Percentiles rank a stretch among this genome's conserved stretches.
Evolutionary conservation across 2,329 filamentous ascomycete species (phyloP).

Genomic region (Talaromyces sp.): DNA sequence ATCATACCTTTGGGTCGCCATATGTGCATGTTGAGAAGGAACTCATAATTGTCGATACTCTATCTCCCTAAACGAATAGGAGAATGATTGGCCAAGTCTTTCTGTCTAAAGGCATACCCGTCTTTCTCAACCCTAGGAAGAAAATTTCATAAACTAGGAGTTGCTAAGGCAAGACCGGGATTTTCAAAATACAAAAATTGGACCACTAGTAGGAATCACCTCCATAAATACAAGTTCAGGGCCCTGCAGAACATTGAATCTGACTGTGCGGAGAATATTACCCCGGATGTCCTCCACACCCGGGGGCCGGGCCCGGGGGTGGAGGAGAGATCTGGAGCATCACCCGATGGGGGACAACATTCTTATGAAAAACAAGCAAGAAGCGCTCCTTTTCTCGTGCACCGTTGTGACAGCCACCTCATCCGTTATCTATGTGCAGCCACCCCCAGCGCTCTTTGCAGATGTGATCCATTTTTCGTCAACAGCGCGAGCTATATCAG

Average conservation of each 20-base stretch:
- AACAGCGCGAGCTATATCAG: background rate
- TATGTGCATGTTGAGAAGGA: conserved; percentile 1
- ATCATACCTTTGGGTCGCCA: conserved; percentile 10
- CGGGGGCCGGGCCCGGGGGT: background rate
- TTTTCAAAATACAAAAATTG: background rate
- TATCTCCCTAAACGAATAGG: background rate
- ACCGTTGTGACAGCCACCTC: background rate
- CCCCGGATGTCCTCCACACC: background rate
- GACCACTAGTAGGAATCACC: background rate
- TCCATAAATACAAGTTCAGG: background rate
- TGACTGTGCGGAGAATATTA: background rate
- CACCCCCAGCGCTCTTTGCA: background rate
- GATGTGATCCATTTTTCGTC: background rate
- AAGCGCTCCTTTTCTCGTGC: background rate
- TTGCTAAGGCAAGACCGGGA: background rate
- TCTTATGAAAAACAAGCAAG: background rate
- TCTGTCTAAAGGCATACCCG: too few species aligned
- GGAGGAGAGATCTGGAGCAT: background rate
- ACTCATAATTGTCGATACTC: background rate
- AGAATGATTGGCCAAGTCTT: too few species aligned
- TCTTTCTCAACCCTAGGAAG: background rate
- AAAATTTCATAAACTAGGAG: background rate
- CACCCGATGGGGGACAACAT: background rate
- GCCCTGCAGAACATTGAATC: background rate
- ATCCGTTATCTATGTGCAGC: background rate